These are phyloP conservation scores for Monsonia emarginata DNA, from an alignment of 441 rosid species.

Conservation along the genomic window DNA sequence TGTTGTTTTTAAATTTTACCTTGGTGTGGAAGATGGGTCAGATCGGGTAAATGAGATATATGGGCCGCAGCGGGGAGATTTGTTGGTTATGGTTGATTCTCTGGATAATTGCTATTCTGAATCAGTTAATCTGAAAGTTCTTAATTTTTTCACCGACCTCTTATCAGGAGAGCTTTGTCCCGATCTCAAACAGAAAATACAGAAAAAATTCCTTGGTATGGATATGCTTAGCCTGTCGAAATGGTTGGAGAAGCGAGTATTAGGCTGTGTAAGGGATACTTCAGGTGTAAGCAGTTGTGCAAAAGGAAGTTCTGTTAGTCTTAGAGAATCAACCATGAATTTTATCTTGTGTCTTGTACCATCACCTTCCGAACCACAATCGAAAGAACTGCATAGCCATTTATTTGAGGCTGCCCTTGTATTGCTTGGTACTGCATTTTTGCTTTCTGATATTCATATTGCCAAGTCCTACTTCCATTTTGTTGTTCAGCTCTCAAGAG, in stretches of 20 bases:
- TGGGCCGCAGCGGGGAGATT: conserved; percentile 55
- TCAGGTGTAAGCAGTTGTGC: conserved; percentile 40
- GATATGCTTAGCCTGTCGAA: conserved; percentile 57
- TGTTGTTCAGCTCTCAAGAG: conserved; percentile 76
- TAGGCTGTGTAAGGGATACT: conserved; percentile 59
- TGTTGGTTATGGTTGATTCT: conserved; percentile 68
- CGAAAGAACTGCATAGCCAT: conserved; percentile 52
- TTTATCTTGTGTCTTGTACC: conserved; percentile 63
- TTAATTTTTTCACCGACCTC: conserved; percentile 76
- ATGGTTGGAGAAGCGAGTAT: conserved; percentile 88
- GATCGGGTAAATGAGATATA: conserved; percentile 40
- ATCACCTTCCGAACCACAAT: conserved; percentile 38
- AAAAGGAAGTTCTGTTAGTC: conserved; percentile 55
- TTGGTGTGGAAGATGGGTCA: conserved; percentile 50
- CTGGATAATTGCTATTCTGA: conserved; percentile 70
- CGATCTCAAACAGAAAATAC: conserved; percentile 55
- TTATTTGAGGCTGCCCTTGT: conserved; percentile 79
- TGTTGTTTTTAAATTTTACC: conserved; percentile 50
- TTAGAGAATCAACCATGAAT: conserved; percentile 81
- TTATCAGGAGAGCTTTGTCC: conserved; percentile 60
- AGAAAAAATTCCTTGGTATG: conserved; percentile 58
- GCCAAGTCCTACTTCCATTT: conserved; percentile 78
- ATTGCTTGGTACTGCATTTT: conserved; percentile 78
- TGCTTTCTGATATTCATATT: conserved; percentile 66
- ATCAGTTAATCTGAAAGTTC: conserved; percentile 68